Base-by-base conservation (phyloP, 805 yeast species). In the baker's yeast (Saccharomyces cerevisiae) region DNA sequence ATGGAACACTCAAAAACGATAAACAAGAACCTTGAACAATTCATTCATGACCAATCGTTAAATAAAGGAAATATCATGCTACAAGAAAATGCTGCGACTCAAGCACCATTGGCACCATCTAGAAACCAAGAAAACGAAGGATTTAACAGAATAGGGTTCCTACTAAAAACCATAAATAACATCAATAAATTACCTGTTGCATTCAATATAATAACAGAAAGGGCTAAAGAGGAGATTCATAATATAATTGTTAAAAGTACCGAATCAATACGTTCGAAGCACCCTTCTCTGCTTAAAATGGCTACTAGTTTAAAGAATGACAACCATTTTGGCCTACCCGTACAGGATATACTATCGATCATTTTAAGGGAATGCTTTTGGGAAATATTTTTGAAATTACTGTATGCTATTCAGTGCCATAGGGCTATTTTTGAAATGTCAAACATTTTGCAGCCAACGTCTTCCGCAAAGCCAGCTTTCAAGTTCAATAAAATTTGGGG, bases 361-460 rank as follows among this genome's bases (percentile, higher is more conserved):
- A 76, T 88, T 0, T 70, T 90, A 31, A 81, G 84, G 58, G 89
- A 88, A 57, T 76, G 89, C 46, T 85, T 87, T 58, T 81, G 87
- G 68, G 76, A 82, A 8, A 75, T 89, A n/a, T 89, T 86, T 62
- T 73, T 81, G 29, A 83, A 82, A 65, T 68, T 82, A 51, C 70
- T 84, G 46, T 76, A 82, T 26, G 81, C 87, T 4, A 69, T 89
- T 21, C 94, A 88, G 70, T 79, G 80, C 26, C 90, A 88, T 64
- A 75, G 85, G 30, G 83, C 85, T 1, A 76, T 89, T 4, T 73
- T 73, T 56, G 90, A 84, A 57, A 78, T 86, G 13, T 74, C 79
- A 6, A 70, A 72, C 17, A 58, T 64, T 9, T 58, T 71, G 8
- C 70, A 70, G 46, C 61, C 63, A 1, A 51, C 63, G 1, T 51